phyloP scores from a whole-genome alignment of 257 asterid species.

The Fraxinus pennsylvanica region DNA sequence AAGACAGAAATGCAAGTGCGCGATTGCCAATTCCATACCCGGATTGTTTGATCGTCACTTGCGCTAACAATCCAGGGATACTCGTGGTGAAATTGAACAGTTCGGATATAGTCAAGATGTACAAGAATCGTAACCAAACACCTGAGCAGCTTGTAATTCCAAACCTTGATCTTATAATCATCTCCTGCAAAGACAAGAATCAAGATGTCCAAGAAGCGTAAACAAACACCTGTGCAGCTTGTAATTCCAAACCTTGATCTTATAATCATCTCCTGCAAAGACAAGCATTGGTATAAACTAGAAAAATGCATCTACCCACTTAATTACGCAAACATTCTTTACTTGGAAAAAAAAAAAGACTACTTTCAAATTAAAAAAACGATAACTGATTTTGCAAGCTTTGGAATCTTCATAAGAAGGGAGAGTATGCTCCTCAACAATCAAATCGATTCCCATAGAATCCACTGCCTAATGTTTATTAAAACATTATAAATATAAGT shows the following conservation, averaged over 20 bases:
- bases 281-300: not conserved
- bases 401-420: not conserved
- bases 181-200: constrained; percentile 46
- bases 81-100: constrained; percentile 60
- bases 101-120: constrained; percentile 61
- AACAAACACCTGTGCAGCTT: constrained; percentile 59
- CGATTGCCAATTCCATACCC: constrained; percentile 65
- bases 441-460: not conserved
- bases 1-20: constrained; percentile 56
- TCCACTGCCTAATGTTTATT: not conserved
- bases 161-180: constrained; percentile 58
- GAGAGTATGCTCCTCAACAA: not conserved
- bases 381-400: not conserved
- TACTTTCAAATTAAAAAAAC: not conserved
- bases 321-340: not conserved
- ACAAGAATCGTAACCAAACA: constrained; percentile 57
- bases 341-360: not conserved
- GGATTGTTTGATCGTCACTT: constrained; percentile 57
- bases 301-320: not conserved
- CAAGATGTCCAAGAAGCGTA: constrained; percentile 59
- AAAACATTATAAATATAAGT: not conserved
- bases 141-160: constrained; percentile 61
- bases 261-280: constrained; percentile 56
- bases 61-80: constrained; percentile 59
- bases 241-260: constrained; percentile 59